Percentiles rank a stretch among this genome's conserved stretches.
These are phyloP conservation scores for Athelia psychrophila DNA, from an alignment of 1,284 basidiomycete genomes.

Conservation along the genomic window DNA sequence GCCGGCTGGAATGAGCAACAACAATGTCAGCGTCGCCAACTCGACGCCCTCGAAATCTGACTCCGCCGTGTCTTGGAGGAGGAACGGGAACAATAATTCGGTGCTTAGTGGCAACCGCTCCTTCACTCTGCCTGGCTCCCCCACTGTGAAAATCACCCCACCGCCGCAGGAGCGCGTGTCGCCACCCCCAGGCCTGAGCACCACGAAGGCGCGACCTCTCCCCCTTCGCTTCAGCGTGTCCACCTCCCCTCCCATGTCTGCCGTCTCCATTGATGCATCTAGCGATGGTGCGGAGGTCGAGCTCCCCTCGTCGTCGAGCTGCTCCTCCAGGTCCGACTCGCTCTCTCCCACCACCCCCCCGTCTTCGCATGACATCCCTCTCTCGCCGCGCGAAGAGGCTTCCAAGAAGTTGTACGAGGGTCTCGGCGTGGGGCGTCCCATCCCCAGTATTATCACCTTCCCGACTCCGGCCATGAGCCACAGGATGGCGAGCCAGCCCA, in stretches of 20 bases:
- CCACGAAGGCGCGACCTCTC: conserved; percentile 58
- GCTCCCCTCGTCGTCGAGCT: conserved; percentile 43
- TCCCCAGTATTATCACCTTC: conserved; percentile 29
- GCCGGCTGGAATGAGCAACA: conserved; percentile 31
- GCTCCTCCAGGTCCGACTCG: conserved; percentile 43
- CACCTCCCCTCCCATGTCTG: conserved; percentile 50
- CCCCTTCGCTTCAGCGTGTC: conserved; percentile 63
- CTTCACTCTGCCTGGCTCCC: conserved; percentile 42
- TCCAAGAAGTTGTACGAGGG: conserved; percentile 82
- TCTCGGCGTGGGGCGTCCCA: conserved; percentile 69
- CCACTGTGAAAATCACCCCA: conserved; percentile 66
- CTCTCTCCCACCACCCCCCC: conserved; percentile 68
- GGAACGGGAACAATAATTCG: conserved; percentile 66
- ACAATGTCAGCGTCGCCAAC: conserved; percentile 18
- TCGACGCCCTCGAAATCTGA: conserved; percentile 68
- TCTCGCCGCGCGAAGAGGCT: conserved; percentile 78
- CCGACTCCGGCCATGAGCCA: conserved; percentile 29
- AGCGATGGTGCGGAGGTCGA: conserved; percentile 52
- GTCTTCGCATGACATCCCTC: conserved; percentile 59
- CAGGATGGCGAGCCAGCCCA: conserved; percentile 64
- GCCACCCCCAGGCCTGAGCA: conserved; percentile 39
- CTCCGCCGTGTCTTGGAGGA: conserved; percentile 72
- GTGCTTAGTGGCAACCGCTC: conserved; percentile 64
- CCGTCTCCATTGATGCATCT: conserved; percentile 55
- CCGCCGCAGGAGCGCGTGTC: conserved; percentile 59